Evolutionary conservation across 352 stramenopile species (phyloP).

Genomic region (Pythium sukuiense): DNA sequence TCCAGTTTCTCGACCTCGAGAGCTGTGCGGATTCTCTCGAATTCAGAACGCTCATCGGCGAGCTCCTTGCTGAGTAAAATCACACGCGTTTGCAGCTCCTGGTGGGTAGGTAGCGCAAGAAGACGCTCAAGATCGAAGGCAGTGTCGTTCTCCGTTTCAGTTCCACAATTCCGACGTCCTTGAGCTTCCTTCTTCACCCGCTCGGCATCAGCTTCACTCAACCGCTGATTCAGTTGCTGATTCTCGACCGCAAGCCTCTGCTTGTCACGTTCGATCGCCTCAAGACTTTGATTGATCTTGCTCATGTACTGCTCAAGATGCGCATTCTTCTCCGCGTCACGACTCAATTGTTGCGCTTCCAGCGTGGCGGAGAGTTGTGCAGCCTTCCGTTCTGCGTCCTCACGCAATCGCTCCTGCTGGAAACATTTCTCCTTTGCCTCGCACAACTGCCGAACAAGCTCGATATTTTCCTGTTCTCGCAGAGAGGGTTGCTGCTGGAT

Average conservation of each 20-base stretch:
- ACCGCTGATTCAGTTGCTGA: slow-evolving; percentile 5
- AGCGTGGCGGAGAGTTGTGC: not conserved
- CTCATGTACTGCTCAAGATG: slow-evolving; percentile 21
- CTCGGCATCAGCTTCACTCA: slow-evolving; percentile 9
- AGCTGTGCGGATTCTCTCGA: not conserved
- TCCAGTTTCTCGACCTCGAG: slow-evolving; percentile 5
- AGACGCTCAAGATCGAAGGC: slow-evolving; percentile 11
- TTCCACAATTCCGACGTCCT: slow-evolving; percentile 12
- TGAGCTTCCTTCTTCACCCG: not conserved
- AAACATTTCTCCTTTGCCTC: slow-evolving; percentile 38
- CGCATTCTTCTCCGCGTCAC: slow-evolving; percentile 18
- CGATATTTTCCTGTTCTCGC: slow-evolving; percentile 44
- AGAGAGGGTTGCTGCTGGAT: slow-evolving; percentile 28
- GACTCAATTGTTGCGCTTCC: slow-evolving; percentile 3
- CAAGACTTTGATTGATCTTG: slow-evolving; percentile 21
- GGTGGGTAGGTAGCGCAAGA: slow-evolving; percentile 5
- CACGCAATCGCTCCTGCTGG: not conserved
- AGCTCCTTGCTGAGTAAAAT: slow-evolving; percentile 17
- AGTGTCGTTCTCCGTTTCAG: slow-evolving; percentile 12
- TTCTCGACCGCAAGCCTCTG: slow-evolving; percentile 13
- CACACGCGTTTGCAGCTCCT: slow-evolving; percentile 7
- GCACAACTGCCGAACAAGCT: slow-evolving; percentile 46
- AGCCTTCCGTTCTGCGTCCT: slow-evolving; percentile 13
- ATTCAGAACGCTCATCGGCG: slow-evolving; percentile 5
- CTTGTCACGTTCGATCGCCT: slow-evolving; percentile 22